A percentile compares a stretch with the other conserved stretches of the same genome.
phyloP scores from a whole-genome alignment of 805 yeast species.

The Candida montana region DNA sequence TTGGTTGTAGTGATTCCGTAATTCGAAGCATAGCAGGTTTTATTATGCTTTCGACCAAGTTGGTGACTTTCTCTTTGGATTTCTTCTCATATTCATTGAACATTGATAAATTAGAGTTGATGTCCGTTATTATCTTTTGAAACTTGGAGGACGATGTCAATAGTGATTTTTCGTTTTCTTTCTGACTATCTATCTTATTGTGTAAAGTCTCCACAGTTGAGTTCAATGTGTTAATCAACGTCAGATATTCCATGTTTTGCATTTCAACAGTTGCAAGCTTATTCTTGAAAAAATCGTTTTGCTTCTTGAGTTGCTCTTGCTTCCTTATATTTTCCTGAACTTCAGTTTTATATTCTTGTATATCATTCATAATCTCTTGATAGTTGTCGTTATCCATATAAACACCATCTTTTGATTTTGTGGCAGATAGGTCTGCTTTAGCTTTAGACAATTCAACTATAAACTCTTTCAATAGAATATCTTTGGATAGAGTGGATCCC shows the following conservation, averaged over 20 bases:
- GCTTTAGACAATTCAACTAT: slow-evolving; percentile 43
- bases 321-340: slow-evolving; percentile 40
- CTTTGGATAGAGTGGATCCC: slow-evolving; percentile 51
- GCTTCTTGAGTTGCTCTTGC: slow-evolving; percentile 34
- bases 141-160: slow-evolving; percentile 29
- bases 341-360: slow-evolving; percentile 46
- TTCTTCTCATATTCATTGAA: slow-evolving; percentile 21
- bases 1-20: neutral
- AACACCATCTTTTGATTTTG: slow-evolving; percentile 60
- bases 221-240: slow-evolving; percentile 24
- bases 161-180: slow-evolving; percentile 28
- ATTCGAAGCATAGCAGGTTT: slow-evolving; percentile 5
- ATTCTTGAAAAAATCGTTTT: slow-evolving; percentile 27
- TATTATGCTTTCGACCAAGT: slow-evolving; percentile 11
- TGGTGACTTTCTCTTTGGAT: slow-evolving; percentile 15
- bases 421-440: slow-evolving; percentile 56
- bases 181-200: slow-evolving; percentile 27
- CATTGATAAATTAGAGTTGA: slow-evolving; percentile 24
- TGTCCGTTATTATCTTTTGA: slow-evolving; percentile 25
- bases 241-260: slow-evolving; percentile 19
- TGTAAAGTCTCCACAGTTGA: slow-evolving; percentile 23
- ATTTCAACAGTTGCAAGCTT: slow-evolving; percentile 19
- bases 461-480: slow-evolving; percentile 39
- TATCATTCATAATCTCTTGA: slow-evolving; percentile 42
- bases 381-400: slow-evolving; percentile 58